Evolutionary conservation across 495 filamentous ascomycete genomes (phyloP).

Genomic region (Echria macrotheca): DNA sequence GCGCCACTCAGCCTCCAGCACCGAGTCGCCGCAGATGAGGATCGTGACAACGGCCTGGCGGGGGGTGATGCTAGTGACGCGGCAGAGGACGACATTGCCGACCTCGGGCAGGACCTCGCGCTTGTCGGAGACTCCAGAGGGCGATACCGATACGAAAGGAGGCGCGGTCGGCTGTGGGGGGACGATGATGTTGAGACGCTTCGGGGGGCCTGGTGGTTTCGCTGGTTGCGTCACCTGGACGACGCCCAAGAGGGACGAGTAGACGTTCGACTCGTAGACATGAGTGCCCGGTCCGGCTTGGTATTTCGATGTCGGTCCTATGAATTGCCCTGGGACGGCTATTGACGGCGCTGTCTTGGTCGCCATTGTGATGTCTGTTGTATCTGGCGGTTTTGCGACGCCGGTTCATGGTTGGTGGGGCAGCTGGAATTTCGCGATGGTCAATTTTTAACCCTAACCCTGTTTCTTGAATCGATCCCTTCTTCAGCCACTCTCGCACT

Average conservation of each 20-base stretch:
- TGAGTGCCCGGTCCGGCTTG: conserved; percentile 76
- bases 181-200: conserved; percentile 49
- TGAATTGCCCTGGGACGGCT: conserved; percentile 68
- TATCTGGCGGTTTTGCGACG: too few relatives aligned
- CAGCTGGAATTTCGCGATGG: conserved; percentile 1
- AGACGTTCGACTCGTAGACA: conserved; percentile 62
- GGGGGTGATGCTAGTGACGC: conserved; percentile 76
- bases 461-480: too few relatives aligned
- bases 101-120: conserved; percentile 76
- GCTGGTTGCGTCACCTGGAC: conserved; percentile 45
- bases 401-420: too few relatives aligned
- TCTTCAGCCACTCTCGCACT: too few relatives aligned
- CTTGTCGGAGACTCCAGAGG: conserved; percentile 35
- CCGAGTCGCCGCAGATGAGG: conserved; percentile 63
- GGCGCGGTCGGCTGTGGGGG: conserved; percentile 28
- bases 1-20: conserved; percentile 56
- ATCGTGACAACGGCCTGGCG: conserved; percentile 80
- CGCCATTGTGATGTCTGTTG: conserved; percentile 13
- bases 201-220: conserved; percentile 51
- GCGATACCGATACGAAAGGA: conserved; percentile 37
- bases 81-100: conserved; percentile 71
- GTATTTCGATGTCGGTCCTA: conserved; percentile 62
- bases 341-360: conserved; percentile 20
- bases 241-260: conserved; percentile 65
- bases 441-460: too few relatives aligned